Evolutionary conservation across 108 stramenopile species (phyloP), one percentile per base, ranked within the genome.

Genomic region (Chaetoceros tenuissimus): DNA sequence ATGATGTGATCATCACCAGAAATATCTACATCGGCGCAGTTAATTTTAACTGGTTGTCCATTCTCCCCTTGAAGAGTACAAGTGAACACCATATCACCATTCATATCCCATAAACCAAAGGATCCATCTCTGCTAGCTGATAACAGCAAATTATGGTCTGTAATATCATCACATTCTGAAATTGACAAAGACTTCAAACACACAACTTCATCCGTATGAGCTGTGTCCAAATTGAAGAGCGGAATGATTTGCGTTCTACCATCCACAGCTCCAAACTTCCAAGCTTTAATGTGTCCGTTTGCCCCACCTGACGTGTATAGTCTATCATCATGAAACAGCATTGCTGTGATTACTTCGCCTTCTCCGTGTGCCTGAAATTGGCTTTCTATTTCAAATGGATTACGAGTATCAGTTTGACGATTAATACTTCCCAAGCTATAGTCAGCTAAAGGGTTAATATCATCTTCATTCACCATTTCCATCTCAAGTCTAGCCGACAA

Each of bases 71-170:
- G 31, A 24, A 69, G 50, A 23, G 60, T 46, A 63, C 69, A 79
- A 13, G 55, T 55, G 30, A 62, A 50, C 0, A 79, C 55, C 46
- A 79, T 59, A 34, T 74, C 72, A 20, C 80, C 81, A 25, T 46
- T 48, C 10, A 75, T 46, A 67, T 83, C 64, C 78, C 78, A 79
- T 19, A 80, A 48, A 10, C 78, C 73, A 45, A 83, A 58, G 28
- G 60, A 57, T 40, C 82, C 82, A 57, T 80, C 82, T 19, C 31
- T 24, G 25, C 68, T 51, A 29, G 70, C 76, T 0, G 82, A 80
- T 20, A 83, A 67, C n/a, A 83, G 23, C 17, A 83, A 22, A 26
- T 73, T 66, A 24, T 29, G 55, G 19, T 78, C 72, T 3, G 46
- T 57, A 16, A 24, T 16, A 46, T 60, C 57, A 29, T 50, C 40